phyloP scores from a whole-genome alignment of 2,329 filamentous ascomycete species.

The Beauveria sp. region DNA sequence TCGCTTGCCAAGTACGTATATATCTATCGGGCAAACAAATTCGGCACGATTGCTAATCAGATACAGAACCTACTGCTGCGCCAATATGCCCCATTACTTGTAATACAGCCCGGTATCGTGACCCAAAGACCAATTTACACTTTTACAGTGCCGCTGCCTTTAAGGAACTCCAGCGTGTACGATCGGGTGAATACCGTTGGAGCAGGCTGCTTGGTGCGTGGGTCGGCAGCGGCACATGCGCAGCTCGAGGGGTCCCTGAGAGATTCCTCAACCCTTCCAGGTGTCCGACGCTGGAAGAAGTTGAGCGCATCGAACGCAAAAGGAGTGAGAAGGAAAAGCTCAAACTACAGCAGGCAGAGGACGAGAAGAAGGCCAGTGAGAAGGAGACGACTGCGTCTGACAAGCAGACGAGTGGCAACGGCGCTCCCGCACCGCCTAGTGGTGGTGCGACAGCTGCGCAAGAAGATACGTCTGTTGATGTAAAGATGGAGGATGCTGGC shows the following conservation, averaged over 20 bases:
- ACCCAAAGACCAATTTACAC: conserved; percentile 74
- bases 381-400: neutral
- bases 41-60: neutral
- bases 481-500: neutral
- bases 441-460: neutral
- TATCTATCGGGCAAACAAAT: neutral
- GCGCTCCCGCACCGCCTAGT: neutral
- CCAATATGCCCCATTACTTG: conserved; percentile 76
- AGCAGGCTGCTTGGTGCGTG: conserved; percentile 75
- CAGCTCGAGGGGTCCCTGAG: conserved; percentile 71
- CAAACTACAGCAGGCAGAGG: conserved; percentile 9
- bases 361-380: conserved; percentile 14
- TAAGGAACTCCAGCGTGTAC: conserved; percentile 68
- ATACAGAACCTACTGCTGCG: conserved; percentile 40
- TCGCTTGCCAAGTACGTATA: conserved; percentile 44
- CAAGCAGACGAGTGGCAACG: neutral
- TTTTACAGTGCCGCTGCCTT: conserved; percentile 78
- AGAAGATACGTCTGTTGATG: neutral
- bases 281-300: conserved; percentile 13
- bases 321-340: conserved; percentile 15
- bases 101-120: conserved; percentile 71
- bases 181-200: conserved; percentile 71
- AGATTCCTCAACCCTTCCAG: conserved; percentile 51
- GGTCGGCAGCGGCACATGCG: conserved; percentile 58
- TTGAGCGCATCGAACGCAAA: conserved; percentile 18